These are phyloP conservation scores for Talaromyces sp. DNA, from an alignment of 2,329 filamentous ascomycete genomes.

Conservation along the genomic window DNA sequence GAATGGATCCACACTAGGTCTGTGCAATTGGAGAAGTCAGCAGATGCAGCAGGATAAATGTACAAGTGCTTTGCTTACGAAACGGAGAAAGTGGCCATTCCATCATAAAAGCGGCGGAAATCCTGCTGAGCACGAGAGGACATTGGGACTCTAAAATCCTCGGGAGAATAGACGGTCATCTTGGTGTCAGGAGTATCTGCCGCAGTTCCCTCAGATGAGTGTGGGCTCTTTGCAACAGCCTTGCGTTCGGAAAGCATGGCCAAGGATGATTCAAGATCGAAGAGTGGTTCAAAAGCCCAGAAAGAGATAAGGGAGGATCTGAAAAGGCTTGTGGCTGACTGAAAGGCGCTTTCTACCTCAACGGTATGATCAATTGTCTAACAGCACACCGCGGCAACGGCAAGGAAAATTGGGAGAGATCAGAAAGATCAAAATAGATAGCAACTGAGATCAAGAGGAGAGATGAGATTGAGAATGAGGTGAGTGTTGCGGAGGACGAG, in stretches of 20 bases:
- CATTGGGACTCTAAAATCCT: constrained; percentile 48
- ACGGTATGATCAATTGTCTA: constrained; percentile 1
- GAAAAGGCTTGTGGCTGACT: background rate
- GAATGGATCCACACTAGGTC: constrained; percentile 31
- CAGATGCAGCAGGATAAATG: background rate
- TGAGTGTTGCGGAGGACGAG: background rate
- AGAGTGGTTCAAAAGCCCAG: constrained; percentile 1
- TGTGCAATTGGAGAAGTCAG: constrained; percentile 13
- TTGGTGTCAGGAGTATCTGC: constrained; percentile 64
- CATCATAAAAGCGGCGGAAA: constrained; percentile 2
- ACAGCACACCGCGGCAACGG: constrained; percentile 1
- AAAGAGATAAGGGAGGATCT: background rate
- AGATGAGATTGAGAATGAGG: background rate
- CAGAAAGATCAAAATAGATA: constrained; percentile 9
- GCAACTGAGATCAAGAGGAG: constrained; percentile 9
- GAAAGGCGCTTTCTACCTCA: background rate
- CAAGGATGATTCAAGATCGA: constrained; percentile 1
- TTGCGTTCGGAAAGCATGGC: constrained; percentile 17
- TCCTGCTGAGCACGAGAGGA: constrained; percentile 19
- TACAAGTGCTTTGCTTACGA: constrained; percentile 5
- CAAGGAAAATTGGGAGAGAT: constrained; percentile 1
- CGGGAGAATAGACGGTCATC: constrained; percentile 61
- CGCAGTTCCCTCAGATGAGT: constrained; percentile 42
- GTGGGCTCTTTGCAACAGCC: constrained; percentile 33
- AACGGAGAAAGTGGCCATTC: constrained; percentile 5